Evolutionary conservation across 1,284 basidiomycete genomes (phyloP).

Genomic region (Leccinum insolens): DNA sequence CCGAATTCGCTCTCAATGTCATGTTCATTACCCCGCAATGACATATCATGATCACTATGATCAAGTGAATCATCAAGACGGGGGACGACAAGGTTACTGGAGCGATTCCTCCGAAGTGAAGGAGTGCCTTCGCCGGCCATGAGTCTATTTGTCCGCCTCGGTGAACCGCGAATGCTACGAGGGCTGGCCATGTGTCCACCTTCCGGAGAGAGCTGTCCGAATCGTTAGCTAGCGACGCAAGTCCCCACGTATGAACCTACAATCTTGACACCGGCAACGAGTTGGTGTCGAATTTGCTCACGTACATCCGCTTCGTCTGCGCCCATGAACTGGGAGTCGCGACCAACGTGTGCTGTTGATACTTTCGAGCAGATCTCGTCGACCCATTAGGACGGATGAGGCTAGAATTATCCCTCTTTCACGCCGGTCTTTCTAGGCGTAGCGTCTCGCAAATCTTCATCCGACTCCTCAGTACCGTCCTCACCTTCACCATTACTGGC

Average conservation of each 20-base stretch:
- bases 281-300: conserved; percentile 81
- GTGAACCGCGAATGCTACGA: conserved; percentile 67
- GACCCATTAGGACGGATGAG: conserved; percentile 35
- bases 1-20: conserved; percentile 61
- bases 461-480: conserved; percentile 73
- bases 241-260: conserved; percentile 44
- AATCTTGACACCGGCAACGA: conserved; percentile 74
- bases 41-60: conserved; percentile 39
- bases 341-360: conserved; percentile 53
- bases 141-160: conserved; percentile 50
- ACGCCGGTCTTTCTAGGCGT: conserved; percentile 55
- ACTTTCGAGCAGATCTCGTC: conserved; percentile 33
- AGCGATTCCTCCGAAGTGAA: conserved; percentile 37
- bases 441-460: conserved; percentile 66
- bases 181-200: conserved; percentile 61
- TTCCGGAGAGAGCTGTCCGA: conserved; percentile 50
- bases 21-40: conserved; percentile 45
- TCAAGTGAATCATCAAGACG: conserved; percentile 46
- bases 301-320: conserved; percentile 87
- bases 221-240: conserved; percentile 15
- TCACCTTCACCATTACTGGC: conserved; percentile 37
- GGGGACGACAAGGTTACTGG: conserved; percentile 47
- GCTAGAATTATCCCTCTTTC: conserved; percentile 39
- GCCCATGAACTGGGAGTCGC: conserved; percentile 86
- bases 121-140: conserved; percentile 41